Percentiles rank a stretch among this genome's conserved stretches.
phyloP scores from a whole-genome alignment of 495 filamentous ascomycete genomes.

The Schizothecium vesticola region DNA sequence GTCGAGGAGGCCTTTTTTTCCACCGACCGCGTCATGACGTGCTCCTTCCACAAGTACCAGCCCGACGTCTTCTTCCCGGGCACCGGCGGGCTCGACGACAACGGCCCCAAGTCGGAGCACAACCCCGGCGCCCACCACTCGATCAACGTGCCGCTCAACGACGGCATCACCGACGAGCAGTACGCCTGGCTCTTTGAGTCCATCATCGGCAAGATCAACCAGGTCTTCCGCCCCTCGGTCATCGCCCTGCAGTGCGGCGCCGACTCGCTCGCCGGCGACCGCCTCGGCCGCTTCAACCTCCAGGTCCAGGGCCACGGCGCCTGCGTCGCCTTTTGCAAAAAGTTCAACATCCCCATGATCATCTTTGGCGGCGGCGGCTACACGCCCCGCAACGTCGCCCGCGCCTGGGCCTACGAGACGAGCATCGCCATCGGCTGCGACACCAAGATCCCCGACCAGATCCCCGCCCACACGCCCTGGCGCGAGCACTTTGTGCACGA shows the following conservation, averaged over 20 bases:
- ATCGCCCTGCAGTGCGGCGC: slow-evolving; percentile 97
- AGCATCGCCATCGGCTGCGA: slow-evolving; percentile 78
- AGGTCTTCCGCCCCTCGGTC: slow-evolving; percentile 71
- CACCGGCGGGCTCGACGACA: slow-evolving; percentile 88
- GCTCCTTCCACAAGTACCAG: slow-evolving; percentile 95
- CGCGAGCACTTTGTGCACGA: slow-evolving; percentile 79
- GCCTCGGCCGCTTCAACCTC: slow-evolving; percentile 92
- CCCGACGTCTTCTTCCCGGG: slow-evolving; percentile 90
- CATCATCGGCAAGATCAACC: slow-evolving; percentile 69
- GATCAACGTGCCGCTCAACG: slow-evolving; percentile 91
- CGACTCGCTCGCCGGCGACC: slow-evolving; percentile 88
- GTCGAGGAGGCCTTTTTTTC: slow-evolving; percentile 98
- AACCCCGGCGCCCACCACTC: slow-evolving; percentile 90
- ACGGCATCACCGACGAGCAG: slow-evolving; percentile 91
- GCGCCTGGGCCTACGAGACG: slow-evolving; percentile 95
- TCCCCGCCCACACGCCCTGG: slow-evolving; percentile 69
- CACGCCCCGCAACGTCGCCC: slow-evolving; percentile 94
- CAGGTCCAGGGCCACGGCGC: slow-evolving; percentile 89
- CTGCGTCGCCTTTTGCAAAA: slow-evolving; percentile 84
- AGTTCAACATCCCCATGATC: slow-evolving; percentile 68
- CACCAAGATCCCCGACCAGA: slow-evolving; percentile 60
- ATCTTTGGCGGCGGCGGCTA: slow-evolving; percentile 94
- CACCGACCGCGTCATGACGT: slow-evolving; percentile 96
- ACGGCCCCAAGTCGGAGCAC: slow-evolving; percentile 75
- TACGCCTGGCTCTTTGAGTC: slow-evolving; percentile 80